These are phyloP conservation scores for Emericellopsis atlantica DNA, from an alignment of 2,329 filamentous ascomycete species.

Conservation along the genomic window DNA sequence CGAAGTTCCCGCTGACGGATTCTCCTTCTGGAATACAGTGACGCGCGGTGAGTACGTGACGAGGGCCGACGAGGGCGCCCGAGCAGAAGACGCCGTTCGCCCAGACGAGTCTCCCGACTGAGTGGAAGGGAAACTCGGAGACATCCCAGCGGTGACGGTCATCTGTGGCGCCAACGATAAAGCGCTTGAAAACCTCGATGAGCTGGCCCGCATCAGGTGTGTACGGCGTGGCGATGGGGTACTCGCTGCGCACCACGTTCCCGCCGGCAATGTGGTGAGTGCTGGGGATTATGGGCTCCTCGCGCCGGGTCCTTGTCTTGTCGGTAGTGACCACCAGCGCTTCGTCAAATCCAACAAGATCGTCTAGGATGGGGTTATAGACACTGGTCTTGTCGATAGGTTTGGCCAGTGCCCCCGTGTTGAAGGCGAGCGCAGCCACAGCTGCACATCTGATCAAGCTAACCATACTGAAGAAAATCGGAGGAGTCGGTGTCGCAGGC, in stretches of 20 bases:
- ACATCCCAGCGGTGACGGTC: conserved; percentile 9
- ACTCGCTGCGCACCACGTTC: too few species aligned
- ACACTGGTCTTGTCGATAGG: not conserved
- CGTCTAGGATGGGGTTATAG: not conserved
- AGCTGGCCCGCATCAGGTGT: not conserved
- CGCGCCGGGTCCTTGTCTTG: not conserved
- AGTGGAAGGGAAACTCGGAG: conserved; percentile 7
- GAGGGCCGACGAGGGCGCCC: conserved; percentile 13
- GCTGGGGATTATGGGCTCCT: not conserved
- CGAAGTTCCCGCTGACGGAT: conserved; percentile 8
- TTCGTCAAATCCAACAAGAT: conserved; percentile 1
- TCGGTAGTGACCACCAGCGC: too few species aligned
- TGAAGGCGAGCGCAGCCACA: not conserved
- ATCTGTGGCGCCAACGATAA: conserved; percentile 8
- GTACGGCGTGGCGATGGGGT: not conserved
- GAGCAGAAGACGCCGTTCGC: conserved; percentile 11
- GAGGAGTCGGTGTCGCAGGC: not conserved
- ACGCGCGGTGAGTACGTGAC: conserved; percentile 14
- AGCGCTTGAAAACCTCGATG: conserved; percentile 5
- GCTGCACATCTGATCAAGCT: not conserved
- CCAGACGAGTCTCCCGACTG: conserved; percentile 9
- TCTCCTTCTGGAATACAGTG: conserved; percentile 9
- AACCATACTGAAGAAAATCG: not conserved
- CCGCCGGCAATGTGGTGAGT: too few species aligned
- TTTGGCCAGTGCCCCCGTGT: not conserved